Percentiles rank a stretch among this genome's conserved stretches.
These are phyloP conservation scores for Prunus kanzakura DNA, from an alignment of 306 rosid genomes.

Conservation along the genomic window DNA sequence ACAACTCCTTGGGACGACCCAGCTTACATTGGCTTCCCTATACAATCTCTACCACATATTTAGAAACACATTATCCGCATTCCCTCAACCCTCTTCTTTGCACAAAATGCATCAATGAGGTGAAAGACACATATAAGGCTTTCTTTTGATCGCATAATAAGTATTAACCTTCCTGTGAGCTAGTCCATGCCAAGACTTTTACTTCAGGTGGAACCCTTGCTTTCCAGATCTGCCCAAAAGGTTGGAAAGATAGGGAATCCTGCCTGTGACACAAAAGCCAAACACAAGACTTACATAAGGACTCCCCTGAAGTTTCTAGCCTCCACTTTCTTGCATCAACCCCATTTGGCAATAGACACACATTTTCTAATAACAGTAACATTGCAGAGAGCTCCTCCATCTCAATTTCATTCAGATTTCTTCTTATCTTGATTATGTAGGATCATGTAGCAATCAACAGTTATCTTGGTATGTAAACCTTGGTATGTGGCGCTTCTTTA, in stretches of 20 bases:
- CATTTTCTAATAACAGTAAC: background rate
- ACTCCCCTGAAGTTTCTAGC: background rate
- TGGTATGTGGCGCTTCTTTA: background rate
- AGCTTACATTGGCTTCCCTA: background rate
- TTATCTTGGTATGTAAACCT: background rate
- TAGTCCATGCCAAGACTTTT: background rate
- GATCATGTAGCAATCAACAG: background rate
- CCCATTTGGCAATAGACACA: background rate
- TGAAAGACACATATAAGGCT: background rate
- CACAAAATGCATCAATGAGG: background rate
- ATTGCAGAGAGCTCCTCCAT: background rate
- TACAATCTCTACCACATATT: background rate
- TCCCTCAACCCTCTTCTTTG: background rate
- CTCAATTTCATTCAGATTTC: background rate
- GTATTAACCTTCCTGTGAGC: background rate
- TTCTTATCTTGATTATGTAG: background rate
- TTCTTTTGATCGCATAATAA: background rate
- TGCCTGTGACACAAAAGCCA: background rate
- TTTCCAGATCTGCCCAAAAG: background rate
- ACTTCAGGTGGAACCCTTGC: background rate
- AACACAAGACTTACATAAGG: background rate
- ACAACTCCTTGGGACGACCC: background rate
- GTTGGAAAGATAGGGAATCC: background rate
- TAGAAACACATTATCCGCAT: background rate
- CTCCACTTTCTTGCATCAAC: background rate